These are phyloP conservation scores for Chlorella sp. DNA, from an alignment of 139 green algal genomes.

Conservation along the genomic window DNA sequence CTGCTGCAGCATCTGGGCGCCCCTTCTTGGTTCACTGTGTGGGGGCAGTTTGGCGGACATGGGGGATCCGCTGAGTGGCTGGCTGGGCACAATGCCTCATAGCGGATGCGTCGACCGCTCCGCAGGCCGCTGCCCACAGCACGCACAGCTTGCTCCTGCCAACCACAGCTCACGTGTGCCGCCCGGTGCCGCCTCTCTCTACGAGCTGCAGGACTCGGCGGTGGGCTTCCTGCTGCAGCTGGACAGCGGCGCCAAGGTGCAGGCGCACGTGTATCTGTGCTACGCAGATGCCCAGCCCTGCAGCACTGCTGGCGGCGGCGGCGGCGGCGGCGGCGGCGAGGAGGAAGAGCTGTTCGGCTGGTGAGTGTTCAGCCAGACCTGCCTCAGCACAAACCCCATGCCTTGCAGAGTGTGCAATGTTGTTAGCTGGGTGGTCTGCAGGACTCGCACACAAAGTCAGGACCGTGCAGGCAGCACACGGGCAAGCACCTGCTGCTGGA, in stretches of 20 bases:
- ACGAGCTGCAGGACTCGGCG: constrained; percentile 37
- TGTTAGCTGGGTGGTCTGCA: too few relatives aligned
- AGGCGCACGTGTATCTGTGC: constrained; percentile 49
- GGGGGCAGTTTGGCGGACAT: neutral
- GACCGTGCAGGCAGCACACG: neutral
- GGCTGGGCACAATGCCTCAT: too few relatives aligned
- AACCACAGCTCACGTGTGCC: neutral
- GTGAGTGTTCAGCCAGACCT: neutral
- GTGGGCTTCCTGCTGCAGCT: constrained; percentile 62
- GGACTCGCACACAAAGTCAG: too few relatives aligned
- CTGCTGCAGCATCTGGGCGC: too few relatives aligned
- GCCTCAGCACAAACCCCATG: too few relatives aligned
- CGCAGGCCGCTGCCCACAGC: too few relatives aligned
- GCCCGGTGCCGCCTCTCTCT: neutral
- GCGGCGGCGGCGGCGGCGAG: neutral
- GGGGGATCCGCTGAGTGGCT: neutral
- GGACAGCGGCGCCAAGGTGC: constrained; percentile 43
- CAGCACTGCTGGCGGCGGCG: neutral
- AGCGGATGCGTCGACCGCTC: too few relatives aligned
- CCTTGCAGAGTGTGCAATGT: too few relatives aligned
- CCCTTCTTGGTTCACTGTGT: too few relatives aligned
- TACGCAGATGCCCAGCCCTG: neutral
- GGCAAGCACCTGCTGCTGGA: neutral
- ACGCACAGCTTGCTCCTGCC: neutral
- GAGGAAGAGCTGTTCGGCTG: neutral